Evolutionary conservation across 2,329 filamentous ascomycete species (phyloP).

Genomic region (Hypomyces rosellus): DNA sequence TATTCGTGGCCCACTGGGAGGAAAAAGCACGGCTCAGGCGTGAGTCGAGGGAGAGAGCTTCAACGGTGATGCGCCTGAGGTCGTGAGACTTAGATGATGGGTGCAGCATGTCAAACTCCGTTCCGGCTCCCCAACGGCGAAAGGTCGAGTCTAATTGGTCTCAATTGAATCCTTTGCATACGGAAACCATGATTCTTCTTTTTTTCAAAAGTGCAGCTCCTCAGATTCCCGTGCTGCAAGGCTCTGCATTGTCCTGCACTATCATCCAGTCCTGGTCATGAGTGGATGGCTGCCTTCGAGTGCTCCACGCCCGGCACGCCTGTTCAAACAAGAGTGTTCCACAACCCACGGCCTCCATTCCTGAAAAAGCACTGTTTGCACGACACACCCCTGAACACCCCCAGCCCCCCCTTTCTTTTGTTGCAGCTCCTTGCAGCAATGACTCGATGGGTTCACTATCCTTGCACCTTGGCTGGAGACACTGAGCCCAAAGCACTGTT

Average conservation of each 20-base stretch:
- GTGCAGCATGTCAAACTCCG: not conserved
- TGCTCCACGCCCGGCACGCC: conserved; percentile 7
- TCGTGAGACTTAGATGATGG: conserved; percentile 11
- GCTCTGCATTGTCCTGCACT: conserved; percentile 11
- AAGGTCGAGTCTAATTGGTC: not conserved
- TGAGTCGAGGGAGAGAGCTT: conserved; percentile 4
- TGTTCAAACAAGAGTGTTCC: conserved; percentile 6
- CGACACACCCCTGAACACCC: not conserved
- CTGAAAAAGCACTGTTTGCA: conserved; percentile 3
- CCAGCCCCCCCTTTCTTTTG: not conserved
- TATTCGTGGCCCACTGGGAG: conserved; percentile 6
- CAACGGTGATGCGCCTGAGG: not conserved
- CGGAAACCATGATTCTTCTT: not conserved
- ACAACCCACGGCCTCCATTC: conserved; percentile 7
- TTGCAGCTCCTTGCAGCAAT: conserved; percentile 1
- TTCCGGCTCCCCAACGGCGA: not conserved
- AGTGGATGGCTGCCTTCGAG: conserved; percentile 12
- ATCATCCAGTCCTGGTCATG: conserved; percentile 13
- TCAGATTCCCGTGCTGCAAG: not conserved
- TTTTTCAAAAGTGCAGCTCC: not conserved
- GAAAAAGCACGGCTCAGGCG: conserved; percentile 10
- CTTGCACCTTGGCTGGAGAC: conserved; percentile 1
- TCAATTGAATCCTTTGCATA: not conserved
- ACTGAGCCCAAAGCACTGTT: not conserved
- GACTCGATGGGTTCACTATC: conserved; percentile 3